Base-by-base conservation (phyloP, 352 stramenopile species). In the Phytopythium sindhum region DNA sequence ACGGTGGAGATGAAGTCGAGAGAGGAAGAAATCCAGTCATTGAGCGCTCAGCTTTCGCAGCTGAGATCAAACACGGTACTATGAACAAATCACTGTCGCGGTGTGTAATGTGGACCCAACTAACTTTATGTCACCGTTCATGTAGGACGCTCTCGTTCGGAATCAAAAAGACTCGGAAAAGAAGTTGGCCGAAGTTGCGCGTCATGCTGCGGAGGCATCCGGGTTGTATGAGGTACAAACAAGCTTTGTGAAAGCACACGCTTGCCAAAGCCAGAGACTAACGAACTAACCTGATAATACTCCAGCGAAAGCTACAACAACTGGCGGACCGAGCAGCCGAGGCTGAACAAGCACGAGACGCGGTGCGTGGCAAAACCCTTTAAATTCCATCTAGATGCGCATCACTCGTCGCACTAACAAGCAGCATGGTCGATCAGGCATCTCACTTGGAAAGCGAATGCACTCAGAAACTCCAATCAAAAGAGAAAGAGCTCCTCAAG, bases 161-260 rank as follows among this genome's bases (percentile, higher is more conserved):
- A 81, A 68, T 23, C 79, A 89, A 21, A 84, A 83, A 23, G 83
- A 91, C 33, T 50, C 68, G 10, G 79, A 91, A 39, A 80, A 78
- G 31, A 84, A 73, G 21, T 52, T 89, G 10, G 51, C 55, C 4
- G 81, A 89, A 15, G 29, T 31, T 17, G 21, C 26, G 2, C 37
- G 41, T 2, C 56, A 61, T 24, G 28, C 15, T 5, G 12, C 24
- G 8, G 56, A 61, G 11, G 56, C 56, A 12, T 37, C 56, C n/a
- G 41, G 37, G 5, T 17, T 53, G 7, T 61, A 54, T 7, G 55
- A 53, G 55, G 55, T 61, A 58, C 29, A 11, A 19, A n/a, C n/a
- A n/a, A n/a, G n/a, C n/a, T 21, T 17, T 1, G 21, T n/a, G n/a
- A n/a, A 33, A 14, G 15, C 41, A 41, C 19, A 28, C 15, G 33